Conservation (phyloP, 2,329 filamentous ascomycete species). For the Fusarium mundagurra region DNA sequence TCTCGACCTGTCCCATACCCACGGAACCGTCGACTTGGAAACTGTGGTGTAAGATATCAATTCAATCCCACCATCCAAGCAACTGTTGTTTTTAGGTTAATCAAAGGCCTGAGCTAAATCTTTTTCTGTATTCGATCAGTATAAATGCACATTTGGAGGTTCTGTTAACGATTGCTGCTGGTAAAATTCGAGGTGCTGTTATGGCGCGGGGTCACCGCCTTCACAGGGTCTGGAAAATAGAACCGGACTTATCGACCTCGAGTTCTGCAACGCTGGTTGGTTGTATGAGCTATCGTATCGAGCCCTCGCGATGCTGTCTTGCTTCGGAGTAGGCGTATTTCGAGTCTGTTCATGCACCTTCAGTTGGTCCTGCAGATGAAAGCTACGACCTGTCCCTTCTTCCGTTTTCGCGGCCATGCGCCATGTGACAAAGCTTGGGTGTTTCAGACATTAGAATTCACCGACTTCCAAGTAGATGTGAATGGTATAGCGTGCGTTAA, state of each 20-base stretch:
- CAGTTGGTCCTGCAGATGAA: conserved; percentile 2
- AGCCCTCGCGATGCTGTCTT: conserved; percentile 7
- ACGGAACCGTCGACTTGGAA: not conserved
- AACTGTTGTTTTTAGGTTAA: not conserved
- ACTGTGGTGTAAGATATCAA: not conserved
- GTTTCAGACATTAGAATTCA: conserved; percentile 25
- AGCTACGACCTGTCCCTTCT: conserved; percentile 5
- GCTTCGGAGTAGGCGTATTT: conserved; percentile 11
- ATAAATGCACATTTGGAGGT: not conserved
- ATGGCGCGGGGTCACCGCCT: conserved; percentile 47
- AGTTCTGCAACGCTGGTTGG: conserved; percentile 27
- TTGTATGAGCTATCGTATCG: conserved; percentile 16
- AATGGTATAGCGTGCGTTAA: conserved; percentile 9
- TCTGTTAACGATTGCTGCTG: conserved; percentile 11
- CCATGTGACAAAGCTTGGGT: conserved; percentile 9
- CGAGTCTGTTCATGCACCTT: conserved; percentile 6
- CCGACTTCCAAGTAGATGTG: conserved; percentile 32
- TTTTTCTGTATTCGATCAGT: not conserved
- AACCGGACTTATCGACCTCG: conserved; percentile 43
- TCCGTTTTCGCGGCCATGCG: not conserved
- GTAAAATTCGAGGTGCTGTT: conserved; percentile 17
- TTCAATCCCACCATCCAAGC: not conserved
- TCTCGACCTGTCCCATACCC: not conserved
- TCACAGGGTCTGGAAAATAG: conserved; percentile 39
- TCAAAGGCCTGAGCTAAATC: not conserved